Evolutionary conservation across 192 early-diverging fungal genomes (phyloP).

Genomic region (Phlyctochytrium bullatum): DNA sequence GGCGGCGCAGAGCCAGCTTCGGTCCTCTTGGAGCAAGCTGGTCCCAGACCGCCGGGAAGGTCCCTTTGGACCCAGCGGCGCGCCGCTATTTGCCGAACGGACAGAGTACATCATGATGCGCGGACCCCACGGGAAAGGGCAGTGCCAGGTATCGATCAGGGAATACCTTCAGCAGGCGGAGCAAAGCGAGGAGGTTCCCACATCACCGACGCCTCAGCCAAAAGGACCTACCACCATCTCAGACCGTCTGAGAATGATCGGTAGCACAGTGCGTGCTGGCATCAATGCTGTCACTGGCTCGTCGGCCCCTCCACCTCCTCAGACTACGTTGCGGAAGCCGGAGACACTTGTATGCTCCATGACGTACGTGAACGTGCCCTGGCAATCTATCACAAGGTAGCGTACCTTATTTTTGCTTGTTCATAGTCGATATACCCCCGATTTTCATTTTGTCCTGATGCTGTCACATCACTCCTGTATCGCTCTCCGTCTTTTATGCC

Average conservation of each 20-base stretch:
- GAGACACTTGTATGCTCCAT: conserved; percentile 78
- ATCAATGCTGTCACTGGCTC: conserved; percentile 34
- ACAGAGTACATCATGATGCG: conserved; percentile 96
- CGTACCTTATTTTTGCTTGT: conserved; percentile 7
- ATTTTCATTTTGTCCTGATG: neutral
- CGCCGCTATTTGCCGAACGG: conserved; percentile 38
- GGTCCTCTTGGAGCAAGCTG: conserved; percentile 12
- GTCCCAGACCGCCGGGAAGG: too few species aligned
- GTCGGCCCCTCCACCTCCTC: conserved; percentile 28
- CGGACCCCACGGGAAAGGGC: conserved; percentile 83
- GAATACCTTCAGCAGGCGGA: conserved; percentile 8
- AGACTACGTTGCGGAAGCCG: conserved; percentile 51
- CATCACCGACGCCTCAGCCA: neutral
- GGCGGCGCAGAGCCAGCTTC: conserved; percentile 29
- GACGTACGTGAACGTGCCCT: conserved; percentile 93
- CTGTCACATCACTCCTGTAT: neutral
- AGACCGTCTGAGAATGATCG: conserved; percentile 20
- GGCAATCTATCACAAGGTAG: conserved; percentile 75
- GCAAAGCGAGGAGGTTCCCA: neutral
- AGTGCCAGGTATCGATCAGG: conserved; percentile 76
- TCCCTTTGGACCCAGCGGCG: conserved; percentile 1
- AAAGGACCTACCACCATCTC: conserved; percentile 11
- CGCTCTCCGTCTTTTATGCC: too few species aligned
- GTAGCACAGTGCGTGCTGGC: conserved; percentile 40
- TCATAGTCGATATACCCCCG: neutral